Evolutionary conservation across 352 stramenopile genomes (phyloP), one percentile per base, ranked within the genome.

Genomic region (Aphanomyces cochlioides): DNA sequence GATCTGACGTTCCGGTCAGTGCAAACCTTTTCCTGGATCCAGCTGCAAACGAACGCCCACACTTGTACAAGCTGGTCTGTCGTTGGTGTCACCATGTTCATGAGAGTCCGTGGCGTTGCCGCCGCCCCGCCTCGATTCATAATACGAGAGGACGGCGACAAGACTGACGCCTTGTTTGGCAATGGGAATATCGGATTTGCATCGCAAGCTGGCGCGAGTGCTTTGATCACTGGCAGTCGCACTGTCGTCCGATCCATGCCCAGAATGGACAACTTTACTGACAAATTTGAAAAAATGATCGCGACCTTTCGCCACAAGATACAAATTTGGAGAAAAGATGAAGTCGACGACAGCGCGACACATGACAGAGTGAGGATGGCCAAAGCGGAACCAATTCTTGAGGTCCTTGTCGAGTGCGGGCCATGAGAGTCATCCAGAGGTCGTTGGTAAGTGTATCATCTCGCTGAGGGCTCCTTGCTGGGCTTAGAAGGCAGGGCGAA

Each of bases 41-140:
- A 93, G 56, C 90, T 78, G 39, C 74, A 83, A 39, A 93, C 54
- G 47, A 90, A 91, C 21, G 82, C 83, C 82, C 83, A 93, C 53
- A 89, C 82, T 5, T 81, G 34, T 15, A 60, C 72, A 38, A 83
- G 83, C 50, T 89, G 78, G 19, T 72, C 72, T 0, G 77, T 70
- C 0, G 83, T 89, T 67, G 88, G 87, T 19, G 80, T 75, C 3
- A 78, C 58, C 47, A 79, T 69, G 45, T 74, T 75, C 75, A 90
- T 76, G 7, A 90, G 75, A 7, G 76, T 75, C 10, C 79, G 77
- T 5, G 81, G 84, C 1, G 82, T 90, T 72, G 87, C 88, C 15
- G 70, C 53, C 3, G 72, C 71, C 10, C 38, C 59, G 37, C 58
- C 66, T 5, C 77, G 72, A 39, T 73, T 73, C 7, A 72, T 67